These are phyloP conservation scores for Hemileia vastatrix DNA, from an alignment of 1,284 basidiomycete species.

Conservation along the genomic window DNA sequence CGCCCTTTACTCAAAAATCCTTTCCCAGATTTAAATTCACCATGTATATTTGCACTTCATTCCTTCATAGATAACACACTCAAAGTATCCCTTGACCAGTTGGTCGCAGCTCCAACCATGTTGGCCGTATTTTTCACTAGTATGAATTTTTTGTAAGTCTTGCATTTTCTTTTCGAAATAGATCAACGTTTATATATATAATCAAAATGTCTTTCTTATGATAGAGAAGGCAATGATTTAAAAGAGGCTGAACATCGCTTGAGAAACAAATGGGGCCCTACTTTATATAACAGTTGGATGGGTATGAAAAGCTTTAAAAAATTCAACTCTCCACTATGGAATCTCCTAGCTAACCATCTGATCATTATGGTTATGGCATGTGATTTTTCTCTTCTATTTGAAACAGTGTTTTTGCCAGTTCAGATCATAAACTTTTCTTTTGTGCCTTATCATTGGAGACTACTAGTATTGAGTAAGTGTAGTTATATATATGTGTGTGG, in stretches of 20 bases:
- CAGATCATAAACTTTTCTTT: slow-evolving; percentile 18
- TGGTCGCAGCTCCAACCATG: slow-evolving; percentile 21
- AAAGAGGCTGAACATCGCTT: slow-evolving; percentile 13
- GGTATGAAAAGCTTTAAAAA: not conserved
- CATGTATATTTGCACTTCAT: not conserved
- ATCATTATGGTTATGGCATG: not conserved
- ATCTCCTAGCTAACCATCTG: not conserved
- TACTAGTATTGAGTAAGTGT: slow-evolving; percentile 19
- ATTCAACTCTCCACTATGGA: not conserved
- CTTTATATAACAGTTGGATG: slow-evolving; percentile 18
- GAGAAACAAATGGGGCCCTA: slow-evolving; percentile 19
- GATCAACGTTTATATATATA: not conserved
- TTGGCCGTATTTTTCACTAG: slow-evolving; percentile 19
- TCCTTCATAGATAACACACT: not conserved
- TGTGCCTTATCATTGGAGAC: slow-evolving; percentile 12
- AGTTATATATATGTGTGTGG: not conserved
- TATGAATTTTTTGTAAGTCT: slow-evolving; percentile 18
- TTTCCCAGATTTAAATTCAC: not conserved
- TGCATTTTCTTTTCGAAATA: not conserved
- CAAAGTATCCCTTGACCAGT: slow-evolving; percentile 15
- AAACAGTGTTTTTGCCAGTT: slow-evolving; percentile 8
- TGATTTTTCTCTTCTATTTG: not conserved
- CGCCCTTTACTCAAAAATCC: not conserved
- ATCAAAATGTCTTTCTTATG: not conserved
- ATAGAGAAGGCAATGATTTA: slow-evolving; percentile 18